A percentile compares a stretch with the other conserved stretches of the same genome.
phyloP scores from a whole-genome alignment of 2,329 filamentous ascomycete species.

The Diaporthe sp. region DNA sequence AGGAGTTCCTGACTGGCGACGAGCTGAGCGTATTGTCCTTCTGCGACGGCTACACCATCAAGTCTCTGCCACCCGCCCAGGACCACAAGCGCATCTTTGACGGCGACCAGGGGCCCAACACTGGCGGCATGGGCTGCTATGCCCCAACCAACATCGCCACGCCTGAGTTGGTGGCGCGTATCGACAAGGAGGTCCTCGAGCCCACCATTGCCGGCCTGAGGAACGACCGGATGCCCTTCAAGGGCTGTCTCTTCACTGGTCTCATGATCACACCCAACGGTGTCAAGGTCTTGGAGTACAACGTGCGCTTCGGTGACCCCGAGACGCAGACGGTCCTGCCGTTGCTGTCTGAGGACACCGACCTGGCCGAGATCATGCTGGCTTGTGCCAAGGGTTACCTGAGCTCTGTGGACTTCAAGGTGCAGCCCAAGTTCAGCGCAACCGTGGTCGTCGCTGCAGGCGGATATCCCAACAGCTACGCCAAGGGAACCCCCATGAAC shows the following conservation, averaged over 20 bases:
- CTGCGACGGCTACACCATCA: constrained; percentile 88
- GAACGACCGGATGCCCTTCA: constrained; percentile 80
- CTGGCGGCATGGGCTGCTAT: constrained; percentile 98
- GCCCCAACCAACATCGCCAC: constrained; percentile 88
- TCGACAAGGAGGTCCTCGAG: constrained; percentile 87
- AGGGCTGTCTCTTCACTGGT: constrained; percentile 87
- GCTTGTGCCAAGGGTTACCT: constrained; percentile 85
- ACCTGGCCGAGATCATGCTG: constrained; percentile 90
- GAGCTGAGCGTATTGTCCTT: constrained; percentile 94
- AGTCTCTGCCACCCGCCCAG: constrained; percentile 89
- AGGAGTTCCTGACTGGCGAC: constrained; percentile 92
- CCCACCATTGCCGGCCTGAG: constrained; percentile 92
- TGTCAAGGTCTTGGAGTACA: constrained; percentile 90
- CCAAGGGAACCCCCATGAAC: constrained; percentile 78
- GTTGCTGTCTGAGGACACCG: constrained; percentile 81
- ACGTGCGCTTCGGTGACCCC: constrained; percentile 92
- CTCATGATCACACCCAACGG: constrained; percentile 90
- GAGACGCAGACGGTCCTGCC: constrained; percentile 91
- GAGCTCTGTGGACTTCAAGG: constrained; percentile 75
- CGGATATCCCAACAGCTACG: constrained; percentile 89
- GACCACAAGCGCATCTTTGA: constrained; percentile 97
- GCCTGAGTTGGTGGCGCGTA: constrained; percentile 79
- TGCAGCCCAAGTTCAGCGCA: constrained; percentile 80
- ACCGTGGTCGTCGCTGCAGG: constrained; percentile 95
- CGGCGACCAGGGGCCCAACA: constrained; percentile 91